Conservation (phyloP, 352 stramenopile species). For the Globisporangium parvum region DNA sequence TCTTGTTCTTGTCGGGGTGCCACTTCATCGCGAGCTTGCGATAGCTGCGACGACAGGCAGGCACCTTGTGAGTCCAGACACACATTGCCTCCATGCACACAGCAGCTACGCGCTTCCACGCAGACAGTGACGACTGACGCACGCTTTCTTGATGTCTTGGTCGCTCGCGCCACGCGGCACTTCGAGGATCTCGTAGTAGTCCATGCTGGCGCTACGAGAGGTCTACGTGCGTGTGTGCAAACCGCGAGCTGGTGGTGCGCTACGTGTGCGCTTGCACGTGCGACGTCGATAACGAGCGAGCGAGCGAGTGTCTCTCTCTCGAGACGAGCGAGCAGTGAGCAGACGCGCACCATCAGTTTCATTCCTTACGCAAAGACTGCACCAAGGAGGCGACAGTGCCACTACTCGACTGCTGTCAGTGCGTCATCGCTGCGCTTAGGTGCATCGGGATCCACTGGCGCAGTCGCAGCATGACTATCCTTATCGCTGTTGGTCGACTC, state of each 20-base stretch:
- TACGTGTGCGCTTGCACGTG: background rate
- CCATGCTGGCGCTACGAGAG: constrained; percentile 27
- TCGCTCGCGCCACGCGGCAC: constrained; percentile 73
- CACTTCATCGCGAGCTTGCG: constrained; percentile 92
- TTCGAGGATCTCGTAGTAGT: constrained; percentile 91
- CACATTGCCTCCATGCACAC: background rate
- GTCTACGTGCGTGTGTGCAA: background rate
- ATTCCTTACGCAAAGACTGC: background rate
- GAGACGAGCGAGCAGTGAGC: background rate
- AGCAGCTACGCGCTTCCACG: too few species aligned
- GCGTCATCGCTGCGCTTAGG: too few species aligned
- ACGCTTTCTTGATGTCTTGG: constrained; percentile 93
- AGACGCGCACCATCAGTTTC: background rate
- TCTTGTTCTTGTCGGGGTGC: constrained; percentile 95
- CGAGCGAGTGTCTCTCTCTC: background rate
- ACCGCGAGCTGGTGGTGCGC: background rate
- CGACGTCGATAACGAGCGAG: background rate
- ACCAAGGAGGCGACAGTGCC: too few species aligned
- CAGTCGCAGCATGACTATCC: background rate
- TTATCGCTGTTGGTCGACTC: background rate
- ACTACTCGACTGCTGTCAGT: constrained; percentile 10
- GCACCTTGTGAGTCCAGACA: background rate
- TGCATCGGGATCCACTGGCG: background rate
- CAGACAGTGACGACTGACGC: background rate
- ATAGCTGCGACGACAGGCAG: constrained; percentile 50